Percentiles rank a stretch among this genome's conserved stretches.
Evolutionary conservation across 2,329 filamentous ascomycete species (phyloP).

Genomic region (Claviceps quebecensis): DNA sequence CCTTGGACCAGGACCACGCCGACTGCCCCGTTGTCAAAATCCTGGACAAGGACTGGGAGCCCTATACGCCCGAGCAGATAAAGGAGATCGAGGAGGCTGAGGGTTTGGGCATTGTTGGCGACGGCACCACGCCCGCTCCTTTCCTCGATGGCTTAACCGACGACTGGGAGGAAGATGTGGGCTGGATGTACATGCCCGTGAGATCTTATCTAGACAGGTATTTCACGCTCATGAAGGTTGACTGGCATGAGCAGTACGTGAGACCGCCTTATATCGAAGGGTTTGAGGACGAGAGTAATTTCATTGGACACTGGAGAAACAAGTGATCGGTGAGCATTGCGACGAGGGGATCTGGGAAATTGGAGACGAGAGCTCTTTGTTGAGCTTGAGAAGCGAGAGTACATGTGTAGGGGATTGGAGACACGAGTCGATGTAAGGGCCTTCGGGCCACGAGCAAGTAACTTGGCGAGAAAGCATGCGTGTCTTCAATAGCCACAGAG

Average conservation of each 20-base stretch:
- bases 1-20: background rate
- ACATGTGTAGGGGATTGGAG: too few relatives aligned
- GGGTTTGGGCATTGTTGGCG: background rate
- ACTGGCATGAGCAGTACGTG: background rate
- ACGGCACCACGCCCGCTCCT: background rate
- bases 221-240: background rate
- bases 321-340: background rate
- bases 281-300: background rate
- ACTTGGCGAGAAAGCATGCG: too few relatives aligned
- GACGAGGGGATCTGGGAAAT: too few relatives aligned
- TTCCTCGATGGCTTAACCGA: background rate
- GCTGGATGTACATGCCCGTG: conserved; percentile 1
- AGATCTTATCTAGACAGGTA: background rate
- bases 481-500: too few relatives aligned
- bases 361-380: too few relatives aligned
- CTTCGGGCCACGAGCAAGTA: too few relatives aligned
- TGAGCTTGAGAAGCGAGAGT: too few relatives aligned
- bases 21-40: background rate
- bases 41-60: background rate
- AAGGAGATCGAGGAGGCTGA: too few relatives aligned
- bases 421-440: background rate
- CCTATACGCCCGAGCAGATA: too few relatives aligned
- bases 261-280: background rate
- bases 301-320: background rate
- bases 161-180: background rate